Percentiles rank a stretch among this genome's conserved stretches.
Conservation (phyloP, 257 asterid species). For the Penstemon newberryi region DNA sequence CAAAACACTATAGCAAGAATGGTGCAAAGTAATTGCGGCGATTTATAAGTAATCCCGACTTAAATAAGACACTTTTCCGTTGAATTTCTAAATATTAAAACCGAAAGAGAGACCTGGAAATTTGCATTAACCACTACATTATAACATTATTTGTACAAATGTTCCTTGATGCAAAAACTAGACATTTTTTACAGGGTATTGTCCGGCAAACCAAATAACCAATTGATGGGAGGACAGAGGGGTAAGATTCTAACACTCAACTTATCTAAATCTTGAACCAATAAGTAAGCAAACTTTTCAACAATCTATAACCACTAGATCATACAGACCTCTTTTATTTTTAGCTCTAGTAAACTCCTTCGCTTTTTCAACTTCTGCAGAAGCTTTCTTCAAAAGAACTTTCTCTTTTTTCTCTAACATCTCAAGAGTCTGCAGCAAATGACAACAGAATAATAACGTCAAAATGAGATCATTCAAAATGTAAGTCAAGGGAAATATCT, state of each 20-base stretch:
- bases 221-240: neutral
- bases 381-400: conserved; percentile 69
- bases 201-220: conserved; percentile 16
- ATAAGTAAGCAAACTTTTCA: neutral
- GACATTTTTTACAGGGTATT: conserved; percentile 2
- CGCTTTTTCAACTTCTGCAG: conserved; percentile 73
- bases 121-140: neutral
- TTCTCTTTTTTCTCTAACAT: conserved; percentile 84
- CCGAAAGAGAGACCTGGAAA: neutral
- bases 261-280: conserved; percentile 4
- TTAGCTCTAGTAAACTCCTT: conserved; percentile 76
- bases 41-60: neutral
- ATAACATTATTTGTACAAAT: neutral
- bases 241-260: conserved; percentile 16
- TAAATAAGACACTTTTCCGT: neutral
- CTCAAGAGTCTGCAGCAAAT: conserved; percentile 62
- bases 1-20: neutral
- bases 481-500: neutral
- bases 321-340: conserved; percentile 66
- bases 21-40: neutral
- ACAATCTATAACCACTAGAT: conserved; percentile 21
- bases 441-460: neutral
- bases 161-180: conserved; percentile 2
- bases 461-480: neutral
- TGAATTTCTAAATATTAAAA: neutral